A percentile compares a stretch with the other conserved stretches of the same genome.
phyloP scores from a whole-genome alignment of 2,329 filamentous ascomycete genomes.

The Pseudogymnoascus sp. region DNA sequence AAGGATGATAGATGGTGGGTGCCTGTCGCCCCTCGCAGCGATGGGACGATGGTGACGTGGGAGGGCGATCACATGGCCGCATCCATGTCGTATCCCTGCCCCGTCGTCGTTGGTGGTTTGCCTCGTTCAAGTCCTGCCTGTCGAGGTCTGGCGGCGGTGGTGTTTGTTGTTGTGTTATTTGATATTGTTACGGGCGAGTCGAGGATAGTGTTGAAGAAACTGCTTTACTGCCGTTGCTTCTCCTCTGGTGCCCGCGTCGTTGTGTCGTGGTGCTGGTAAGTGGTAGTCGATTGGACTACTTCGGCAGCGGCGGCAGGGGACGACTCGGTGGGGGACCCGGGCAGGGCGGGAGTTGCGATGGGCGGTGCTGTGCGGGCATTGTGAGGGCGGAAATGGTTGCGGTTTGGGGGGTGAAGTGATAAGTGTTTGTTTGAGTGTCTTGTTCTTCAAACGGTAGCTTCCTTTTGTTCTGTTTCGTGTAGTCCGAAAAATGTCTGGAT shows the following conservation, averaged over 20 bases:
- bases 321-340: conserved; percentile 57
- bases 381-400: conserved; percentile 20
- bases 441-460: neutral
- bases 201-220: neutral
- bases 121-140: neutral
- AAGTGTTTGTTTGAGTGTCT: neutral
- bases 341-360: conserved; percentile 59
- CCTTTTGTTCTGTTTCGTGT: neutral
- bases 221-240: neutral
- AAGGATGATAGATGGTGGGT: neutral
- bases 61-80: neutral
- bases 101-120: neutral
- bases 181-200: neutral
- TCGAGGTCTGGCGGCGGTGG: neutral
- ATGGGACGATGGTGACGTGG: neutral
- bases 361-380: conserved; percentile 50
- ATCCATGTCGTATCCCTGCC: neutral
- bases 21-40: neutral
- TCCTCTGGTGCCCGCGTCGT: neutral
- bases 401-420: neutral
- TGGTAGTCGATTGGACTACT: conserved; percentile 31
- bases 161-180: neutral
- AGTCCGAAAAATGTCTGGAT: neutral
- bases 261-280: neutral
- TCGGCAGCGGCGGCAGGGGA: conserved; percentile 57